phyloP scores from a whole-genome alignment of 495 filamentous ascomycete species.

The Podospora australis region DNA sequence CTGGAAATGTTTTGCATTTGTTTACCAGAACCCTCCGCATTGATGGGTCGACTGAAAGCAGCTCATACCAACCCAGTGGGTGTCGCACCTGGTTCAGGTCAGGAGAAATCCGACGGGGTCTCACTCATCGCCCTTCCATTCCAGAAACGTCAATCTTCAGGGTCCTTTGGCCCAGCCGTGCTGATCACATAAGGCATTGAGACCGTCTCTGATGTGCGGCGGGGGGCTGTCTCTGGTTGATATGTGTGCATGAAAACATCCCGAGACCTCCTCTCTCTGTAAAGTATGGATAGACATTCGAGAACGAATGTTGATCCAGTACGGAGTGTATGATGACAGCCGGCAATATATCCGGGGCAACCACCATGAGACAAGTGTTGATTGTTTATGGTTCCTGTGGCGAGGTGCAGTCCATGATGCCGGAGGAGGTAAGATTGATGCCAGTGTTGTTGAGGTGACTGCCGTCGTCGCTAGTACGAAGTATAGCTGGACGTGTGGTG shows the following conservation, averaged over 20 bases:
- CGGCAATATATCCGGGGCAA: not conserved
- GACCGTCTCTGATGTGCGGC: not conserved
- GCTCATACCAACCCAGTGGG: not conserved
- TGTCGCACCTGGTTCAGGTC: not conserved
- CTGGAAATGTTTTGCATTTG: conserved; percentile 4
- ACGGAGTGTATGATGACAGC: not conserved
- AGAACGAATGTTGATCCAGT: too few relatives aligned
- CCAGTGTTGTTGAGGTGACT: not conserved
- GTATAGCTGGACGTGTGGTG: too few relatives aligned
- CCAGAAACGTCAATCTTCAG: conserved; percentile 11
- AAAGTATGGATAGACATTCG: too few relatives aligned
- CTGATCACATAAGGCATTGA: conserved; percentile 9
- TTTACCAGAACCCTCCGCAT: conserved; percentile 1
- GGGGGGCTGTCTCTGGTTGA: conserved; percentile 11
- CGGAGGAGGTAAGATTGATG: not conserved
- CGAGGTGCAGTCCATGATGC: not conserved
- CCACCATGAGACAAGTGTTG: not conserved
- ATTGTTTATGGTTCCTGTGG: not conserved
- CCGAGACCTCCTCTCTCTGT: too few relatives aligned
- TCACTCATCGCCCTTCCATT: not conserved
- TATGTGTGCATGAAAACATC: too few relatives aligned
- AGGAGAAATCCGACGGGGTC: not conserved
- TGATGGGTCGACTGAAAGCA: too few relatives aligned
- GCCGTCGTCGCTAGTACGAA: not conserved
- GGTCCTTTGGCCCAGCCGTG: conserved; percentile 8